Conservation (phyloP, 768 basidiomycete genomes). For the Xerocomus spinulosus region DNA sequence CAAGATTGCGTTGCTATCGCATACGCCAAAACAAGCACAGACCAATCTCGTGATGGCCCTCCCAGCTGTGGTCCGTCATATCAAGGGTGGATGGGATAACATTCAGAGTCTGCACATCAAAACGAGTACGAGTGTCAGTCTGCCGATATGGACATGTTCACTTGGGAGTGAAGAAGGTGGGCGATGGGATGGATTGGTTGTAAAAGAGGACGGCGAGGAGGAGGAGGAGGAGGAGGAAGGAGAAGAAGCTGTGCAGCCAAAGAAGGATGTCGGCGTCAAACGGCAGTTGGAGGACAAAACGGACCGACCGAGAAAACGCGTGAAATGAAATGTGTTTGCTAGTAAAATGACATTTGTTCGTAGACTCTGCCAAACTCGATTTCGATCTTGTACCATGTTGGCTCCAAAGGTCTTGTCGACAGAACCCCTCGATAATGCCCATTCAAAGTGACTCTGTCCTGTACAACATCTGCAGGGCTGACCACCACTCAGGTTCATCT, state of each 20-base stretch:
- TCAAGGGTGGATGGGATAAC: constrained; percentile 87
- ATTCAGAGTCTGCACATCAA: constrained; percentile 87
- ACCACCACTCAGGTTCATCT: constrained; percentile 62
- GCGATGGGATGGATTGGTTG: constrained; percentile 29
- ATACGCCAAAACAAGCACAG: constrained; percentile 67
- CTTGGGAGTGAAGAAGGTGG: constrained; percentile 47
- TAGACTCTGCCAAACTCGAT: constrained; percentile 7
- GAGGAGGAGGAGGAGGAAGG: constrained; percentile 7
- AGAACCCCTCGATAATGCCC: constrained; percentile 46
- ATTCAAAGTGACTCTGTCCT: constrained; percentile 48
- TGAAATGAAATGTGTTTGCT: not conserved
- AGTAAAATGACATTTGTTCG: too few relatives aligned
- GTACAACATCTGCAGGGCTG: too few relatives aligned
- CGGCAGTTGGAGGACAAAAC: constrained; percentile 7
- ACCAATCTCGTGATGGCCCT: constrained; percentile 76
- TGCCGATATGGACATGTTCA: constrained; percentile 89
- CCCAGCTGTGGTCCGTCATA: constrained; percentile 63
- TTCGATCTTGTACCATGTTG: constrained; percentile 24
- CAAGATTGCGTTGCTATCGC: constrained; percentile 73
- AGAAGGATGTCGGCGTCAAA: constrained; percentile 8
- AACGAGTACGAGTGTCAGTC: constrained; percentile 71
- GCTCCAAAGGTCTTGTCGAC: constrained; percentile 50
- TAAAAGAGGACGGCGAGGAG: constrained; percentile 5
- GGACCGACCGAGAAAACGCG: constrained; percentile 17
- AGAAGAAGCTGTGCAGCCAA: not conserved